A percentile compares a stretch with the other conserved stretches of the same genome.
These are phyloP conservation scores for Penicillium salamii DNA, from an alignment of 495 filamentous ascomycete genomes.

Conservation along the genomic window DNA sequence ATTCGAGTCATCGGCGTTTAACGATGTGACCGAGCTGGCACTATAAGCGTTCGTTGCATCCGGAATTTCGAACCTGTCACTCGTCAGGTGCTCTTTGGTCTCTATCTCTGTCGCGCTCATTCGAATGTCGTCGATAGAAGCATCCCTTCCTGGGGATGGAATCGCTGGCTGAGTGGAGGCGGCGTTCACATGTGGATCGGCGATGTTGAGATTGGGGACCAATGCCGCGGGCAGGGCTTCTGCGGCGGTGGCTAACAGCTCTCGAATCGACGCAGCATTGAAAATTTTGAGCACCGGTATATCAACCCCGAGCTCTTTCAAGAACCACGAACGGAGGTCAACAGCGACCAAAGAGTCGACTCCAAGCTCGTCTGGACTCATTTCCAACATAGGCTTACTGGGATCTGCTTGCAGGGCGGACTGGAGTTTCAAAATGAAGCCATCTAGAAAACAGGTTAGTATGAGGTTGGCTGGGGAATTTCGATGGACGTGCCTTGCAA, in stretches of 20 bases:
- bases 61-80: slow-evolving; percentile 5
- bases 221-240: slow-evolving; percentile 5
- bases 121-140: neutral
- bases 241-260: slow-evolving; percentile 12
- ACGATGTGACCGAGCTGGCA: slow-evolving; percentile 13
- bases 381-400: slow-evolving; percentile 6
- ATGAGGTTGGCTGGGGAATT: neutral
- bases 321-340: slow-evolving; percentile 56
- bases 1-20: slow-evolving; percentile 11
- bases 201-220: slow-evolving; percentile 9
- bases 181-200: neutral
- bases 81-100: neutral
- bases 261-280: slow-evolving; percentile 17
- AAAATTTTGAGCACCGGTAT: slow-evolving; percentile 50
- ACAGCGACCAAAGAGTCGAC: slow-evolving; percentile 58
- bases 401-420: slow-evolving; percentile 8
- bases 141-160: too few relatives aligned
- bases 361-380: slow-evolving; percentile 20
- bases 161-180: neutral
- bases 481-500: slow-evolving; percentile 8
- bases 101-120: neutral
- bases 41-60: slow-evolving; percentile 3
- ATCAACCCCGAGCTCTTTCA: slow-evolving; percentile 39
- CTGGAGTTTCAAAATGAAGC: slow-evolving; percentile 9
- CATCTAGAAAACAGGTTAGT: slow-evolving; percentile 5